Base-by-base conservation (phyloP, 768 basidiomycete genomes). In the Clitopilus hobsonii region DNA sequence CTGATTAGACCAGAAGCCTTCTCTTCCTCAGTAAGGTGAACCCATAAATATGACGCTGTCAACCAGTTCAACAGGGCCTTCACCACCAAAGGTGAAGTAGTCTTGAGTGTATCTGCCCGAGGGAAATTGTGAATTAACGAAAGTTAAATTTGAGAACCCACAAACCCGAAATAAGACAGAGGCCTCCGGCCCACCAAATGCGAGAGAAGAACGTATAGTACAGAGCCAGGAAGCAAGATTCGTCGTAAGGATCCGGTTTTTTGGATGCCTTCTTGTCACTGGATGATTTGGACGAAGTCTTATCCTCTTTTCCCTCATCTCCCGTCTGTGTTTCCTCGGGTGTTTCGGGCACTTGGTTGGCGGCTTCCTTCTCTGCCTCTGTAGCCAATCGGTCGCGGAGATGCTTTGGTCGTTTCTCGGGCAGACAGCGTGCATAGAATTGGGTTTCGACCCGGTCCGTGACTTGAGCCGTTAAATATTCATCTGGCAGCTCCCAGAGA, bases 1-100 rank as follows among this genome's bases (percentile, higher is more conserved):
- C 60, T 30, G 54, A 75, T 47, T 30, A 71, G 63, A 0, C 69
- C 66, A 3, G 67, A 64, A 0, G 67, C 72, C 29, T 72, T 74
- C 45, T 76, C 65, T 23, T 65, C 67, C 0, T 74, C 70, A 1
- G 72, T 63, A 7, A 74, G 64, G 29, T 65, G 70, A 62, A 65
- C 65, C 55, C 71, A 79, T 22, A 65, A 20, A 62, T 80, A 86
- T 0, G 79, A 77, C 1, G 76, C 70, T 0, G 75, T 71, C 6
- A 86, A 73, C 80, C 81, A 88, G 1, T 75, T 75, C n/a, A 88
- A 68, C 4, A 88, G 65, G 18, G 80, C 74, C 60, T 85, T 84
- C 61, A 71, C 82, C 18, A 86, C 65, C 1, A 87, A 74, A 0
- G 85, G 82, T 4, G 81, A 75, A 1, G 77, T 78, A 8, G 81